phyloP scores from a whole-genome alignment of 345 rosid genomes.

The Brassica napus region DNA sequence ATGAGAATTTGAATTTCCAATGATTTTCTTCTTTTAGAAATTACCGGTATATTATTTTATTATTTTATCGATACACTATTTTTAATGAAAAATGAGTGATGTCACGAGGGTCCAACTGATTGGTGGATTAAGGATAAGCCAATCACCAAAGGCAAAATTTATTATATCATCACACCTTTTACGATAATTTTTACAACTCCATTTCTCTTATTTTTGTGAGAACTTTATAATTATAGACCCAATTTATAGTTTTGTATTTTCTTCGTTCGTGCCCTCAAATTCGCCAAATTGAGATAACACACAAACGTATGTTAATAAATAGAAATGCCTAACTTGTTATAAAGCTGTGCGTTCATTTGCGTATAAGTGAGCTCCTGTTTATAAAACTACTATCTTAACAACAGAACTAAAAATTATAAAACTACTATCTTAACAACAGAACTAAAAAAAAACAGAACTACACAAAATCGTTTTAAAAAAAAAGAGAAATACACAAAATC shows the following conservation, averaged over 20 bases:
- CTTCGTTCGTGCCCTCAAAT: not conserved
- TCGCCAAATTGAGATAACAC: not conserved
- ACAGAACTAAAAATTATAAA: not conserved
- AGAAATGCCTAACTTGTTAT: not conserved
- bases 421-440: not conserved
- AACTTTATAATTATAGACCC: not conserved
- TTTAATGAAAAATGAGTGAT: constrained; percentile 20
- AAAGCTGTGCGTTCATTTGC: not conserved
- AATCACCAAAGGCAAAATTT: constrained; percentile 23
- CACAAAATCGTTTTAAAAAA: too few relatives aligned
- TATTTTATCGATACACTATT: not conserved
- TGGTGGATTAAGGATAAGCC: constrained; percentile 44
- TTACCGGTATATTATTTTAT: not conserved
- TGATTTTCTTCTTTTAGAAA: constrained; percentile 28
- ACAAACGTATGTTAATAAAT: not conserved
- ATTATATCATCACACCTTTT: constrained; percentile 30
- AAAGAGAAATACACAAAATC: not conserved
- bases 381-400: not conserved
- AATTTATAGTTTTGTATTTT: not conserved
- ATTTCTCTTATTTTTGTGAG: not conserved
- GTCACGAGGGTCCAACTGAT: constrained; percentile 35
- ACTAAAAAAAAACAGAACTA: not conserved
- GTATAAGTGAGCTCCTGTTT: not conserved
- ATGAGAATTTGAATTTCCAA: not conserved
- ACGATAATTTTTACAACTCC: constrained; percentile 17